These are phyloP conservation scores for Trichaptum fuscoviolaceum DNA, from an alignment of 768 basidiomycete genomes.

Conservation along the genomic window DNA sequence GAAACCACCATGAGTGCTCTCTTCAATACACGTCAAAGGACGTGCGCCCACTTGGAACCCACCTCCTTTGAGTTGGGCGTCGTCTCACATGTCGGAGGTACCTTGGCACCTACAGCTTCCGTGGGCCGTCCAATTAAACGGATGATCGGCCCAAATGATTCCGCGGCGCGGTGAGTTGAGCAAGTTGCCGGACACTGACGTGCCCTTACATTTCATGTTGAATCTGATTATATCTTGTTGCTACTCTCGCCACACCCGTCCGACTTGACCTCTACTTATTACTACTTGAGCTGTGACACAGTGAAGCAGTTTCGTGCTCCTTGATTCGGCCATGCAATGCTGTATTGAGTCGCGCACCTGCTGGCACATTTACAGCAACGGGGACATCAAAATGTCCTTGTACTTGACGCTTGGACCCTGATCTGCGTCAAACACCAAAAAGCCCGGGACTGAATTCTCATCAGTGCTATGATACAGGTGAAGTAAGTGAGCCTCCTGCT, in stretches of 20 bases:
- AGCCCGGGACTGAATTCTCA: background rate
- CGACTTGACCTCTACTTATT: too few species aligned
- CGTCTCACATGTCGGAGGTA: background rate
- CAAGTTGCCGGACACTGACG: background rate
- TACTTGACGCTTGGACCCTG: background rate
- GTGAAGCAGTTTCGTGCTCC: background rate
- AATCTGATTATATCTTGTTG: background rate
- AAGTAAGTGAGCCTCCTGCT: background rate
- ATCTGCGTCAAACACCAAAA: background rate
- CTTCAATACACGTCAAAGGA: background rate
- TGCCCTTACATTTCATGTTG: background rate
- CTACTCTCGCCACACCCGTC: background rate
- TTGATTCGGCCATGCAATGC: background rate
- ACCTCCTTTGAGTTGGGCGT: background rate
- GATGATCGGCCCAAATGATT: background rate
- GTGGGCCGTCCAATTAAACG: background rate
- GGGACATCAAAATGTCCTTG: background rate
- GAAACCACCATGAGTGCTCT: background rate
- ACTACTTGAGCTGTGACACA: too few species aligned
- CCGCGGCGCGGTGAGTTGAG: background rate
- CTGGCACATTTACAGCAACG: background rate
- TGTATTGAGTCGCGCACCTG: background rate
- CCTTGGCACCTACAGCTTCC: background rate
- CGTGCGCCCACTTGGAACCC: background rate
- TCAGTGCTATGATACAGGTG: background rate